Base-by-base conservation (phyloP, 805 yeast species). In the Zygoascus biomembranicola region DNA sequence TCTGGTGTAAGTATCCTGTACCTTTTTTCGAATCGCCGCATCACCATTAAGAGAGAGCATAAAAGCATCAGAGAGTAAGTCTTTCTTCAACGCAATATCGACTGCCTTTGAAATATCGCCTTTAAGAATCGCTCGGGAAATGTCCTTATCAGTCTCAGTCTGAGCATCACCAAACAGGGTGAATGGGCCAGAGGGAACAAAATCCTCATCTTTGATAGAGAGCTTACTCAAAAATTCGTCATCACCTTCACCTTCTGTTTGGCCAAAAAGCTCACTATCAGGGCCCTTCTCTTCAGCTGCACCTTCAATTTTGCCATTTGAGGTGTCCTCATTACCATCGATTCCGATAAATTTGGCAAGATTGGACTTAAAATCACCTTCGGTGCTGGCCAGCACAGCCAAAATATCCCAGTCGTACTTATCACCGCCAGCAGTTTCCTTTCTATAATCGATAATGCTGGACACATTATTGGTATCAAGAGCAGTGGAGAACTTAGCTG, bases 51-150 rank as follows among this genome's bases (percentile, higher is more conserved):
- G 70, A 0, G 98, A 87, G 56, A 94, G 76, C 28, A 90, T 73
- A 60, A 90, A 76, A 2, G 98, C 97, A 66, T 94, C 98, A 20
- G 79, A 68, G 20, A 89, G 69, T 55, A 78, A 77, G 50, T 79
- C 85, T 37, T 79, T 77, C 46, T 80, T 74, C 55, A 94, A 70
- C 58, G 92, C 81, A 26, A 75, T 63, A 35, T 82, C 77, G 11
- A 88, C 82, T 0, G 97, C 97, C 26, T 77, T 73, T 14, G 77
- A 78, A 49, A 78, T 69, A 50, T 88, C 77, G 55, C 90, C 89
- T 14, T 69, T 66, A 49, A 92, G 75, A 47, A 92, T 67, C 20
- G 77, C 73, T 55, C 72, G 68, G 8, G 76, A 71, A 43, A 85
- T 69, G 13, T 69, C 64, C 8, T 74, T 77, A n/a, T 49, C 45